A percentile compares a stretch with the other conserved stretches of the same genome.
These are phyloP conservation scores for Blastobotrys mokoenaii DNA, from an alignment of 805 yeast species.

Conservation along the genomic window DNA sequence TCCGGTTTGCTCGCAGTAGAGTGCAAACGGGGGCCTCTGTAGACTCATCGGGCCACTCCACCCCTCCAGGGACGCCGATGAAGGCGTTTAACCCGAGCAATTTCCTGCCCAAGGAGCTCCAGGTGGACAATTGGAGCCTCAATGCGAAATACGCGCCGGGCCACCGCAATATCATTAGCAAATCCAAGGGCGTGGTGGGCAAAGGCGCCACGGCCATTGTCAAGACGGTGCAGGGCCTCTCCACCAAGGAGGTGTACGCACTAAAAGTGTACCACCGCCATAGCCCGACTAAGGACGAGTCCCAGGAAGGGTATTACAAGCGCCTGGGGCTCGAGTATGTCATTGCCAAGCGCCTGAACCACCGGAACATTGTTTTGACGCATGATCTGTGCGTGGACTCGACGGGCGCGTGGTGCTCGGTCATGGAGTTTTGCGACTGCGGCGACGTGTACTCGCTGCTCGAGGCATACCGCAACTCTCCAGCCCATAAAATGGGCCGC, in stretches of 20 bases:
- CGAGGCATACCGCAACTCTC: slow-evolving; percentile 69
- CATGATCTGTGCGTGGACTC: slow-evolving; percentile 43
- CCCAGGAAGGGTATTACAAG: slow-evolving; percentile 43
- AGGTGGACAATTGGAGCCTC: slow-evolving; percentile 11
- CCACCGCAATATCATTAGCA: slow-evolving; percentile 14
- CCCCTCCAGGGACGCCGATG: too few species aligned
- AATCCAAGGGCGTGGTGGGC: slow-evolving; percentile 20
- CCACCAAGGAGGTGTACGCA: slow-evolving; percentile 44
- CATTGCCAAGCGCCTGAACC: slow-evolving; percentile 69
- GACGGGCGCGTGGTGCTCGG: slow-evolving; percentile 27
- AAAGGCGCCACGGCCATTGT: slow-evolving; percentile 30
- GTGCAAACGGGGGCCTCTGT: too few species aligned
- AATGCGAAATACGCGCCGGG: slow-evolving; percentile 14
- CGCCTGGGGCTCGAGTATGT: slow-evolving; percentile 77
- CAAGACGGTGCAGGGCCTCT: slow-evolving; percentile 17
- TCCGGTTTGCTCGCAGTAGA: neutral
- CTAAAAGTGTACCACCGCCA: slow-evolving; percentile 76
- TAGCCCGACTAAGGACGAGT: slow-evolving; percentile 53
- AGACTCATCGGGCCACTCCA: too few species aligned
- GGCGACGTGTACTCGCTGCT: slow-evolving; percentile 77
- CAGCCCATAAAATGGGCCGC: slow-evolving; percentile 64
- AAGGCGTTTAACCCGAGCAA: slow-evolving; percentile 6
- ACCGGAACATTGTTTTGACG: slow-evolving; percentile 68
- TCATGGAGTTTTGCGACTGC: slow-evolving; percentile 73
- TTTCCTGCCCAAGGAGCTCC: slow-evolving; percentile 14